Evolutionary conservation across 306 rosid species (phyloP).

Genomic region (Vigna hirtella): DNA sequence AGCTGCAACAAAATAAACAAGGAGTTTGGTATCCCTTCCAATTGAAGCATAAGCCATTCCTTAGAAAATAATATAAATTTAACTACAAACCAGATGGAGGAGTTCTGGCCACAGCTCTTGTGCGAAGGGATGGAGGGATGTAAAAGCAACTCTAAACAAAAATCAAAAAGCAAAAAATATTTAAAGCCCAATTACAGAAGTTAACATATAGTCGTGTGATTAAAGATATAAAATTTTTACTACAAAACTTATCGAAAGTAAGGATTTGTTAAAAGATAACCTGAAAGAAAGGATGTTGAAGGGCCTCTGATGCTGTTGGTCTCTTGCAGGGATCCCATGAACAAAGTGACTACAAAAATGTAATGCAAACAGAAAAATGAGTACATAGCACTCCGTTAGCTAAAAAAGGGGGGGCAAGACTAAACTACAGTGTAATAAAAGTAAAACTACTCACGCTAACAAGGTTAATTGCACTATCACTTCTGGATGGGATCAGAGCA

Average conservation of each 20-base stretch:
- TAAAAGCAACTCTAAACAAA: conserved; percentile 81
- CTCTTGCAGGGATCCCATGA: conserved; percentile 98
- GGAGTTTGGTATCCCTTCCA: conserved; percentile 25
- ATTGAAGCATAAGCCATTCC: conserved; percentile 20
- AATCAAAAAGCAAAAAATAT: conserved; percentile 18
- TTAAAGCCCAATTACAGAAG: neutral
- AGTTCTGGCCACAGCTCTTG: conserved; percentile 67
- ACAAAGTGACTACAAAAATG: conserved; percentile 72
- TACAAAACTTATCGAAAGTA: neutral
- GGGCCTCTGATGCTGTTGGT: conserved; percentile 93
- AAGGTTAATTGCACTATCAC: conserved; percentile 78
- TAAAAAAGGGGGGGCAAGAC: conserved; percentile 5
- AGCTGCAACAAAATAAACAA: conserved; percentile 52
- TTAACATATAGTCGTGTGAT: conserved; percentile 14
- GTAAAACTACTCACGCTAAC: conserved; percentile 64
- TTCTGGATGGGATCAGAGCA: conserved; percentile 70
- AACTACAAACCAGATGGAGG: conserved; percentile 85
- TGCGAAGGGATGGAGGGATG: conserved; percentile 89
- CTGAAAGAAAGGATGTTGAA: conserved; percentile 97
- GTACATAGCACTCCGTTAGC: neutral
- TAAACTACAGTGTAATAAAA: neutral
- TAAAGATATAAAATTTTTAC: neutral
- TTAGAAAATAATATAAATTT: neutral
- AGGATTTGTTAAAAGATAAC: conserved; percentile 45
- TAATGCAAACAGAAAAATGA: neutral